Base-by-base conservation (phyloP, 2,329 filamentous ascomycete genomes). In the Dichotomopilus funicola region DNA sequence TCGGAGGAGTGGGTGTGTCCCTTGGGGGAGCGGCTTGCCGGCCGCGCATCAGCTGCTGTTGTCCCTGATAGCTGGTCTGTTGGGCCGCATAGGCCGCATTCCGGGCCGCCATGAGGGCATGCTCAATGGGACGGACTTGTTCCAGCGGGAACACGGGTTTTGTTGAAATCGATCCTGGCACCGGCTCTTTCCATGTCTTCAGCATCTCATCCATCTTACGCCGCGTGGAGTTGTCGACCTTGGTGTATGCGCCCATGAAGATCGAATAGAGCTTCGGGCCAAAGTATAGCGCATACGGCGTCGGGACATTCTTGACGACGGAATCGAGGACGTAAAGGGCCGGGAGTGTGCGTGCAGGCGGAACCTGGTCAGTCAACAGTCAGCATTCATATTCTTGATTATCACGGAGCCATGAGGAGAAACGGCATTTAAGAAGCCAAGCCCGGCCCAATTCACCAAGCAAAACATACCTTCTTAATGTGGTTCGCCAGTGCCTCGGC, bases 311-410 rank as follows among this genome's bases (percentile, higher is more conserved):
- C 73, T 99, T 99, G 68, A 95, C 91, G 59, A 99, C 92, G 12
- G 92, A 97, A 73, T 99, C 94, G 67, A 99, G 86, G 62, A 99
- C 89, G 73, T 97, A 99, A 34, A 99, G 80, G n/a, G 94, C 90
- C 13, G 94, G 91, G 2, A 99, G 78, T 68, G 97, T 99, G 71
- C 91, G 91, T 59, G 84, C 81, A 41, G 94, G 91, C 46, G 90
- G 83, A 53, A 88, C 89, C 94, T 99, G 44, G 73, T 42, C 8
- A 8, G 12, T 9, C 8, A 4, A 38, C 37, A 38, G 19, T 62
- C 43, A 49, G 10, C 40, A 64, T 69, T 57, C 69, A 64, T 62
- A n/a, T 55, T 27, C 40, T 45, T 31, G 5, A 10, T 37, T 27
- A 27, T 27, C 19, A 27, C 19, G 2, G 3, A 27, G 19, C n/a